Conservation (phyloP, 1,284 basidiomycete species). For the Microbotryum silenes-acaulis region DNA sequence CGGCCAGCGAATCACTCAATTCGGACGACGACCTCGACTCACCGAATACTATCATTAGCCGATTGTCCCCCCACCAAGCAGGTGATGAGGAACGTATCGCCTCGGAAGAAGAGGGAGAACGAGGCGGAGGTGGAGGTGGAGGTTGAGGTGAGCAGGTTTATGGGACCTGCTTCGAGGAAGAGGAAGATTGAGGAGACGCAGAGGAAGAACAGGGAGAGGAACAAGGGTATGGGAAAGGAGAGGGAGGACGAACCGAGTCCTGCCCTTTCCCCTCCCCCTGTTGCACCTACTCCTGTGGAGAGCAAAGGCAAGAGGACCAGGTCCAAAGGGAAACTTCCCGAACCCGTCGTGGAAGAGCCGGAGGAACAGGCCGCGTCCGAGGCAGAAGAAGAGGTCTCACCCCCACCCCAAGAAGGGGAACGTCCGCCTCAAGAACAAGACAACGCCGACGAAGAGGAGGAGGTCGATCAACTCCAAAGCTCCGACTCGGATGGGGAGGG, state of each 20-base stretch:
- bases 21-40: not conserved
- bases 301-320: too few relatives aligned
- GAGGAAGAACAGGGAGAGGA: conserved; percentile 49
- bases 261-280: too few relatives aligned
- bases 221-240: conserved; percentile 36
- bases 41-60: conserved; percentile 8
- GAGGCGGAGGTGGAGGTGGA: conserved; percentile 87
- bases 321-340: too few relatives aligned
- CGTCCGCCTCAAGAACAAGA: conserved; percentile 7
- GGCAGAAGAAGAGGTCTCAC: not conserved
- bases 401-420: conserved; percentile 11
- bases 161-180: too few relatives aligned
- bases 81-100: conserved; percentile 56
- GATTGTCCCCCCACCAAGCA: conserved; percentile 49
- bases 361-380: conserved; percentile 12
- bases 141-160: conserved; percentile 66
- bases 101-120: conserved; percentile 69
- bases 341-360: too few relatives aligned
- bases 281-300: too few relatives aligned
- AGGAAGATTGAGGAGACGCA: conserved; percentile 47
- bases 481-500: too few relatives aligned
- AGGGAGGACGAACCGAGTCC: conserved; percentile 46
- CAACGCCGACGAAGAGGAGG: conserved; percentile 54
- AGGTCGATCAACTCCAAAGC: conserved; percentile 47
- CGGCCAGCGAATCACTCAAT: not conserved